Conservation (phyloP, 2,329 filamentous ascomycete species). For the Sporothrix curviconia region DNA sequence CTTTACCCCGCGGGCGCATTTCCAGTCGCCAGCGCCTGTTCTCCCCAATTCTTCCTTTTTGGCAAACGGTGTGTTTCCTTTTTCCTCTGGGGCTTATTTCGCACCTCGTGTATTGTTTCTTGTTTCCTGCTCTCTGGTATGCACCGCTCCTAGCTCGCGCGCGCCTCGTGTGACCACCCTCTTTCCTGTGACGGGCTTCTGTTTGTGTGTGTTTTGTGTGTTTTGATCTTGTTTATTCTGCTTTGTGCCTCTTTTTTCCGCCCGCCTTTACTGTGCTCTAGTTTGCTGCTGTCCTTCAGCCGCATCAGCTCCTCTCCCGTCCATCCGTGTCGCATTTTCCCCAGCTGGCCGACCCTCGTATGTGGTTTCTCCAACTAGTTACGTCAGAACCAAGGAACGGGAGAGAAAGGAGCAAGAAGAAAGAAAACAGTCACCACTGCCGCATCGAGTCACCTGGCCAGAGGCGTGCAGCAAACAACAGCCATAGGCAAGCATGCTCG, state of each 20-base stretch:
- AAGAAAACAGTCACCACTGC: neutral
- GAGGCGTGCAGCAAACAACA: neutral
- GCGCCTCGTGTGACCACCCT: neutral
- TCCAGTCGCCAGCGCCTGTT: neutral
- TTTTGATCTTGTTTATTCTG: neutral
- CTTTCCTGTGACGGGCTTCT: neutral
- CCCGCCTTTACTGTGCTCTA: neutral
- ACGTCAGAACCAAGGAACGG: too few species aligned
- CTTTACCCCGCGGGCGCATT: conserved; percentile 10
- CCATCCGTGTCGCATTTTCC: neutral
- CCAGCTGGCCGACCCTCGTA: neutral
- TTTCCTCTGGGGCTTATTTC: neutral
- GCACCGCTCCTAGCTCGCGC: neutral
- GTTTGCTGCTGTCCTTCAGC: neutral
- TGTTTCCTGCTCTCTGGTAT: conserved; percentile 4
- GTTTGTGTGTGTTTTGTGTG: neutral
- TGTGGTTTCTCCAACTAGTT: too few species aligned
- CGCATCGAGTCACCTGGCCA: conserved; percentile 1
- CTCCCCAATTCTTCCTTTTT: neutral
- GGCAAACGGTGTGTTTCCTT: too few species aligned
- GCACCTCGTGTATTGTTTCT: neutral
- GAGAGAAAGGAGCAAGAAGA: too few species aligned
- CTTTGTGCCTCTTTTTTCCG: neutral
- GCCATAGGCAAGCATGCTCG: too few species aligned
- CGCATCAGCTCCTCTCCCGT: neutral